Evolutionary conservation across 2,329 filamentous ascomycete genomes (phyloP).

Genomic region (Diaporthe ampelina): DNA sequence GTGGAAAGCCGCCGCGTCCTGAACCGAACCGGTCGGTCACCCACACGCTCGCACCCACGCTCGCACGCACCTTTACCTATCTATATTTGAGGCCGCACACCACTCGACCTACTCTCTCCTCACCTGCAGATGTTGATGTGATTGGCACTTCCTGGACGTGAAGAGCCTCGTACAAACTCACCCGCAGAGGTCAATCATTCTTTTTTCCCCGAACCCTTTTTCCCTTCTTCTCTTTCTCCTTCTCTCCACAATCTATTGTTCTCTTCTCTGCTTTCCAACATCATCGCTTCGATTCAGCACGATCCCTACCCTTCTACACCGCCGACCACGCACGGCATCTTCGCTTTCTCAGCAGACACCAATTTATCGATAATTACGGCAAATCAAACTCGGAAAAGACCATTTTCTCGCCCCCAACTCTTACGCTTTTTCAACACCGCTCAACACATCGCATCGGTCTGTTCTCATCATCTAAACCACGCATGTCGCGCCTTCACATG

Average conservation of each 20-base stretch:
- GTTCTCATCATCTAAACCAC: conserved; percentile 16
- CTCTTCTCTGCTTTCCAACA: conserved; percentile 16
- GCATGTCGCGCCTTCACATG: conserved; percentile 39
- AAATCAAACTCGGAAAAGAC: conserved; percentile 34
- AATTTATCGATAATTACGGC: conserved; percentile 39
- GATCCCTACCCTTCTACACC: conserved; percentile 32
- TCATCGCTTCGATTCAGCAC: conserved; percentile 33
- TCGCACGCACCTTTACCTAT: conserved; percentile 33
- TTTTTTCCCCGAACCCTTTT: conserved; percentile 18
- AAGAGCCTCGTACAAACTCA: conserved; percentile 34
- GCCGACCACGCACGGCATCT: conserved; percentile 34
- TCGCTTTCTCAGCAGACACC: conserved; percentile 34
- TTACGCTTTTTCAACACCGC: conserved; percentile 12
- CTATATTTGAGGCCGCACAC: conserved; percentile 39
- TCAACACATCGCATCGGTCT: conserved; percentile 1
- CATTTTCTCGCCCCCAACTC: conserved; percentile 27
- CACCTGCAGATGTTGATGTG: conserved; percentile 31
- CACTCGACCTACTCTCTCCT: conserved; percentile 32
- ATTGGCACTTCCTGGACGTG: conserved; percentile 40
- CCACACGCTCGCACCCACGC: conserved; percentile 26
- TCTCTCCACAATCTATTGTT: neutral
- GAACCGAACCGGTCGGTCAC: conserved; percentile 26
- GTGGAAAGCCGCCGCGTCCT: conserved; percentile 34
- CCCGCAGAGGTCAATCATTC: conserved; percentile 37
- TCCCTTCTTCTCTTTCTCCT: neutral